These are phyloP conservation scores for Entrophospora sp. DNA, from an alignment of 192 early-diverging fungal species.

Conservation along the genomic window DNA sequence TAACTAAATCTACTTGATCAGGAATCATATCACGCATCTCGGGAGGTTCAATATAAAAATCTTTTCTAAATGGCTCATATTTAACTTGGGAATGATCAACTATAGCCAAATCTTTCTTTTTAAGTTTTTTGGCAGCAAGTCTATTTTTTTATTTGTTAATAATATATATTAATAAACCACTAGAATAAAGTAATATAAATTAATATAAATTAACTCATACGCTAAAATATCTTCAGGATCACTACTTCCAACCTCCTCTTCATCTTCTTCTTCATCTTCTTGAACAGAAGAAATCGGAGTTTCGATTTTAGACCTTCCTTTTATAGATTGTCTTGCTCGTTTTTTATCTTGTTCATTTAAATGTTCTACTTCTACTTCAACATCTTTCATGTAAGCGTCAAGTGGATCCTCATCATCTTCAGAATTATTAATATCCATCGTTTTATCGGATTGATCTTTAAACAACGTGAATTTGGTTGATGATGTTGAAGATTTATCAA, in stretches of 20 bases:
- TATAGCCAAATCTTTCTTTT: conserved; percentile 81
- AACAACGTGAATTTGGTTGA: conserved; percentile 8
- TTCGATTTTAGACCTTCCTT: conserved; percentile 13
- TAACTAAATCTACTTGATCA: conserved; percentile 76
- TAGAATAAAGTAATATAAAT: too few relatives aligned
- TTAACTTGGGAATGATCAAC: conserved; percentile 80
- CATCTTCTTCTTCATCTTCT: conserved; percentile 37
- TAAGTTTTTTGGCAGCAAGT: conserved; percentile 73
- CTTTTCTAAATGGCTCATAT: conserved; percentile 83
- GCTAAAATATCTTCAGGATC: conserved; percentile 68
- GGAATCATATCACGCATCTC: conserved; percentile 74
- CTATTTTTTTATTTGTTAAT: conserved; percentile 21
- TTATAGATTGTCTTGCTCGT: conserved; percentile 24
- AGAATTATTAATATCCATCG: not conserved
- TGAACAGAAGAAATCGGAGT: conserved; percentile 1
- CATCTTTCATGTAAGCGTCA: conserved; percentile 86
- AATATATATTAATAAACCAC: not conserved
- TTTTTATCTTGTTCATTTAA: conserved; percentile 54
- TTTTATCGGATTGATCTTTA: conserved; percentile 21
- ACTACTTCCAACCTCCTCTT: conserved; percentile 41
- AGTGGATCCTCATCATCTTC: conserved; percentile 55
- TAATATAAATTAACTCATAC: conserved; percentile 22
- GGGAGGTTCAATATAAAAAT: conserved; percentile 94
- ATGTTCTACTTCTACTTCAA: conserved; percentile 61
- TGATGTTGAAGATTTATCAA: not conserved